Percentiles rank a stretch among this genome's conserved stretches.
These are phyloP conservation scores for Apiospora arundinis DNA, from an alignment of 2,329 filamentous ascomycete genomes.

Conservation along the genomic window DNA sequence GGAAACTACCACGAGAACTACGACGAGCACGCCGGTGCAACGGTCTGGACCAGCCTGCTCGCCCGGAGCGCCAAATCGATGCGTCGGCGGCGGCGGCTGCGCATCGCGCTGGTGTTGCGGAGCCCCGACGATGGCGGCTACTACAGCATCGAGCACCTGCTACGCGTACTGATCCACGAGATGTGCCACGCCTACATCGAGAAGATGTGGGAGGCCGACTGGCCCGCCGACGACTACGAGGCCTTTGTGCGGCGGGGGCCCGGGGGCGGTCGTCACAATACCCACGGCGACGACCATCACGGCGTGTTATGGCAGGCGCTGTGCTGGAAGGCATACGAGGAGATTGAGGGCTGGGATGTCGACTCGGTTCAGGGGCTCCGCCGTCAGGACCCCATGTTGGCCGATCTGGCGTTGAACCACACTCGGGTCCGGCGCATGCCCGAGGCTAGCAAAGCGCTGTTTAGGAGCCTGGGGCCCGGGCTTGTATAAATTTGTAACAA, in stretches of 20 bases:
- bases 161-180: constrained; percentile 1
- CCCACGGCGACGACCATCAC: neutral
- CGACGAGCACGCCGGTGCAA: neutral
- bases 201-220: neutral
- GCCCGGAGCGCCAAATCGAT: neutral
- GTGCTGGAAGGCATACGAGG: neutral
- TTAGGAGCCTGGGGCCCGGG: neutral
- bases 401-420: neutral
- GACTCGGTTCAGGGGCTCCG: constrained; percentile 10
- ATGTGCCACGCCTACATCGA: constrained; percentile 13
- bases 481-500: neutral
- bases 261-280: no score
- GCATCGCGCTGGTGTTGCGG: neutral
- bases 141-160: constrained; percentile 8
- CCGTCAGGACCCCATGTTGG: neutral
- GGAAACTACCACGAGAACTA: neutral
- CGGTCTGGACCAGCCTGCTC: constrained; percentile 1
- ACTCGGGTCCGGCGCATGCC: neutral
- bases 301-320: constrained; percentile 13
- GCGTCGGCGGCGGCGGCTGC: neutral
- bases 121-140: neutral
- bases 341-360: constrained; percentile 9
- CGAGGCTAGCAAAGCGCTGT: neutral
- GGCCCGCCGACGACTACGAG: neutral
- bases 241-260: neutral